Evolutionary conservation across 2,329 filamentous ascomycete genomes (phyloP).

Genomic region (Sporothrix sp.): DNA sequence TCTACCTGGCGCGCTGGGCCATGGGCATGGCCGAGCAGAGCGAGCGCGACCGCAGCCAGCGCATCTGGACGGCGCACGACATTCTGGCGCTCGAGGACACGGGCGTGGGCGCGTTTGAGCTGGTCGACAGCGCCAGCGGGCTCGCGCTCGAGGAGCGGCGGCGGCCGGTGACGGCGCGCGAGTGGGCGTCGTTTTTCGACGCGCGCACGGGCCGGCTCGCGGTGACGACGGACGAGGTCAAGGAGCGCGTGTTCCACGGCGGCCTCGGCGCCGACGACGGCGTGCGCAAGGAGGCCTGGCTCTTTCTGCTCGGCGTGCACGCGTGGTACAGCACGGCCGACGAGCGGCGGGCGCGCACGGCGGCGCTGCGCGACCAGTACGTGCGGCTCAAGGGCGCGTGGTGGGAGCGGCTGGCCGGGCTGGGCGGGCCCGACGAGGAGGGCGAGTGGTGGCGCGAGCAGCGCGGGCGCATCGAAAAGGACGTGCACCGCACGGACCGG

Average conservation of each 20-base stretch:
- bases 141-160: constrained; percentile 68
- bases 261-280: constrained; percentile 82
- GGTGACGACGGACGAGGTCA: constrained; percentile 82
- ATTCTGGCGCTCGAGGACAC: constrained; percentile 91
- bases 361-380: constrained; percentile 84
- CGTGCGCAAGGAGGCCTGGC: constrained; percentile 91
- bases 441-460: constrained; percentile 98
- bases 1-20: constrained; percentile 93
- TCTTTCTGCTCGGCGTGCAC: constrained; percentile 84
- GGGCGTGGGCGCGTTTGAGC: constrained; percentile 90
- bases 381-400: constrained; percentile 86
- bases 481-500: constrained; percentile 94
- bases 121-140: constrained; percentile 64
- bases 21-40: constrained; percentile 98
- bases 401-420: constrained; percentile 90
- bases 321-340: constrained; percentile 86
- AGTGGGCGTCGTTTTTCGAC: constrained; percentile 92
- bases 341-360: constrained; percentile 72
- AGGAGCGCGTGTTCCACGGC: constrained; percentile 94
- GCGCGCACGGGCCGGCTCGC: constrained; percentile 60
- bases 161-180: constrained; percentile 65
- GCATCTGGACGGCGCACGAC: constrained; percentile 89
- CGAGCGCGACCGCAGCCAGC: constrained; percentile 71
- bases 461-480: constrained; percentile 88
- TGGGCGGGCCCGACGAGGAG: constrained; percentile 67